These are phyloP conservation scores for Lignosus rhinocerotis DNA, from an alignment of 1,284 basidiomycete genomes.

Conservation along the genomic window DNA sequence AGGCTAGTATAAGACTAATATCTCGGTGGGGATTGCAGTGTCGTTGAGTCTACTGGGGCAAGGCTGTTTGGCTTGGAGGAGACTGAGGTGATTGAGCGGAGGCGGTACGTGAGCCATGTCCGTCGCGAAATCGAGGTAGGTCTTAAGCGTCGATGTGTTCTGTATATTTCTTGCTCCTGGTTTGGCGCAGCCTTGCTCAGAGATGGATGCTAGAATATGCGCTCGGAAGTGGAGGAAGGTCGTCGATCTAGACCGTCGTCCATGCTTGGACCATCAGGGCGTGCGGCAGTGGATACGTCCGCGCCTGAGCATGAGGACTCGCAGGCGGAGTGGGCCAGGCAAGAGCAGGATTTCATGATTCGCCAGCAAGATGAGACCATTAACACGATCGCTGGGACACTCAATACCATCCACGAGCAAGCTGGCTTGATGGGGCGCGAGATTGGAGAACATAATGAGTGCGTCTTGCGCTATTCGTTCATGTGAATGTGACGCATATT, in stretches of 20 bases:
- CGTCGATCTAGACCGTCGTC: slow-evolving; percentile 29
- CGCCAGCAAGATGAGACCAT: slow-evolving; percentile 85
- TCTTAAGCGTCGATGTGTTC: slow-evolving; percentile 8
- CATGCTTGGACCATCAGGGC: slow-evolving; percentile 20
- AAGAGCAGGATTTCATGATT: slow-evolving; percentile 88
- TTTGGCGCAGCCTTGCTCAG: not conserved
- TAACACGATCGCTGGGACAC: slow-evolving; percentile 80
- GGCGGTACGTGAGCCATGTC: slow-evolving; percentile 74
- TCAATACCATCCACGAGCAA: slow-evolving; percentile 81
- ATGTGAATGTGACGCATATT: no score
- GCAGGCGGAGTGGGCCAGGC: slow-evolving; percentile 74
- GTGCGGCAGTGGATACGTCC: not conserved
- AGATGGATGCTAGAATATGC: slow-evolving; percentile 56
- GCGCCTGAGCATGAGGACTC: slow-evolving; percentile 51
- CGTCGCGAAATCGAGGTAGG: slow-evolving; percentile 73
- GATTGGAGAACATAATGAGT: slow-evolving; percentile 88
- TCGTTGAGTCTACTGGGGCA: slow-evolving; percentile 79
- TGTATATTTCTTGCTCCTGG: not conserved
- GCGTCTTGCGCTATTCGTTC: slow-evolving; percentile 27
- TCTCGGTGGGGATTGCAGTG: slow-evolving; percentile 42
- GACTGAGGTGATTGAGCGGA: slow-evolving; percentile 68
- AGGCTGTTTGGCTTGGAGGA: slow-evolving; percentile 82
- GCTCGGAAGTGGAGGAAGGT: slow-evolving; percentile 49
- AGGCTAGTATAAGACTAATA: not conserved
- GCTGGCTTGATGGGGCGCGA: slow-evolving; percentile 90